phyloP scores from a whole-genome alignment of 2,329 filamentous ascomycete species.

The Claviceps sp. region DNA sequence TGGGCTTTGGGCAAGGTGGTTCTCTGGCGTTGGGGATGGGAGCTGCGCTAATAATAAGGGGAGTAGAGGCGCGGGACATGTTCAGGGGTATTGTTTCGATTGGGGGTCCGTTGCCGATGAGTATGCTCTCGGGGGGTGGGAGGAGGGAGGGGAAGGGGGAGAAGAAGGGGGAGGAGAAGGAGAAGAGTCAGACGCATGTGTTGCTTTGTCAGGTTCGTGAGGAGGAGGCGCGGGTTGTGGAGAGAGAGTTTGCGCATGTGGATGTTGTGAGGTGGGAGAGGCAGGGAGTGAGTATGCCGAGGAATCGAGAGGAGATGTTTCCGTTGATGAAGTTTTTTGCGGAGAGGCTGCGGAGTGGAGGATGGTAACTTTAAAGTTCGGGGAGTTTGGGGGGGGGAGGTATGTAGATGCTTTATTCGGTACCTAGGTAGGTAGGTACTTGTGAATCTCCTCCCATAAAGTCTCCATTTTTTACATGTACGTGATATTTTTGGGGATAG shows the following conservation, averaged over 20 bases:
- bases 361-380: no score
- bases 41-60: constrained; percentile 17
- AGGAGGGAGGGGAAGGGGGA: constrained; percentile 12
- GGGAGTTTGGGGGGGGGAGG: no score
- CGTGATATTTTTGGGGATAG: no score
- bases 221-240: constrained; percentile 49
- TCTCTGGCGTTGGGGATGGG: constrained; percentile 46
- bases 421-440: no score
- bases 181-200: constrained; percentile 49
- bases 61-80: constrained; percentile 4
- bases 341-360: constrained; percentile 36
- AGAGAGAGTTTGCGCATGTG: constrained; percentile 52
- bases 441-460: no score
- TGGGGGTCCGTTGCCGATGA: constrained; percentile 43
- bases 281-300: constrained; percentile 69
- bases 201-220: constrained; percentile 48
- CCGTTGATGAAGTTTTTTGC: constrained; percentile 80
- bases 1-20: constrained; percentile 56
- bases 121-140: constrained; percentile 28
- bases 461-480: no score
- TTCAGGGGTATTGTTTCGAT: constrained; percentile 49
- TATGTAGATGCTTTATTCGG: no score
- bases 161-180: constrained; percentile 18
- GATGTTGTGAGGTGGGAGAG: constrained; percentile 57
- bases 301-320: constrained; percentile 69